Evolutionary conservation across 1,284 basidiomycete species (phyloP), one percentile per base, ranked within the genome.

Genomic region (Apiotrichum domesticum): DNA sequence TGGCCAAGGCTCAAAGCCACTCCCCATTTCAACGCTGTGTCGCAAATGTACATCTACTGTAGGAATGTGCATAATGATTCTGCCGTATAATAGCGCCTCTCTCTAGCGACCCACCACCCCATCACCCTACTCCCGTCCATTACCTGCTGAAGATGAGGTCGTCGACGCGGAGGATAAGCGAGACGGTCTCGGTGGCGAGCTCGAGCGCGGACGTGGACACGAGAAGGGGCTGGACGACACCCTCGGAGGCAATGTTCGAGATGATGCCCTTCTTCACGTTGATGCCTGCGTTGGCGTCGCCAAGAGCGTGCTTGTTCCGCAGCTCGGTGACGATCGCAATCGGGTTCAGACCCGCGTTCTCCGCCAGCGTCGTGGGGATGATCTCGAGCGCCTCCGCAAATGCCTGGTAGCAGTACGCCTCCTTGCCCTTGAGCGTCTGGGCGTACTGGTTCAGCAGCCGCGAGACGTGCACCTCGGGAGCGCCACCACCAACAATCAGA

Each of bases 381-480:
- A 98, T 87, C 78, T 98, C 96, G 56, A 99, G 83, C 5, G 96
- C 93, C 72, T 98, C 96, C 40, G 96, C 93, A 69, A 93, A 99
- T 3, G 94, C 94, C 73, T 96, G 90, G 86, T 95, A 97, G 77
- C 96, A 98, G 78, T 98, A 98, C 6, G 94, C 90, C 78, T 98
- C 94, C 88, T 98, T 97, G 53, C 96, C 95, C 77, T 89, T 96
- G 65, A 98, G 83, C 0, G 92, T 89, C 67, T 96, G 91, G 5
- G 94, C 87, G 70, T 96, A 85, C 75, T 97, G 90, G 4, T 91
- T 87, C 41, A 99, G 82, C 63, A 90, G 80, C 43, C 94, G 85
- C n/a, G 96, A 98, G 53, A 97, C 88, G 75, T 98, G 92, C 67
- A 98, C 96, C 78, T 99, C 96, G 34, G 96, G 96, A 29, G 96